A percentile compares a stretch with the other conserved stretches of the same genome.
Evolutionary conservation across 768 basidiomycete species (phyloP).

Genomic region (Ramaria sp.): DNA sequence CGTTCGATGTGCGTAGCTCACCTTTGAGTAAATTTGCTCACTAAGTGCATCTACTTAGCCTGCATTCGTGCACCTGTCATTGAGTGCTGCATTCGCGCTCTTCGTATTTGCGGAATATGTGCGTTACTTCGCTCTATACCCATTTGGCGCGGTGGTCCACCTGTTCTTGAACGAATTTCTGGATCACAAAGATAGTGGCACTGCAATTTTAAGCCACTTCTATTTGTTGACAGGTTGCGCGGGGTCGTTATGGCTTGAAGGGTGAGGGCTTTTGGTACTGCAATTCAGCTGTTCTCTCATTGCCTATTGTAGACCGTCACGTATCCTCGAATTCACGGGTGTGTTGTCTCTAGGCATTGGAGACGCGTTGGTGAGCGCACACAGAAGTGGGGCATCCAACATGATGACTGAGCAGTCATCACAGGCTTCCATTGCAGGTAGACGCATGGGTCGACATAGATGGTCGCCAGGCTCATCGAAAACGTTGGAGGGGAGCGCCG

Average conservation of each 20-base stretch:
- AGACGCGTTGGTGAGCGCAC: slow-evolving; percentile 67
- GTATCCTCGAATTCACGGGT: slow-evolving; percentile 66
- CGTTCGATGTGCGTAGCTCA: slow-evolving; percentile 64
- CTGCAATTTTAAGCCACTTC: slow-evolving; percentile 95
- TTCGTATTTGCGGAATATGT: slow-evolving; percentile 97
- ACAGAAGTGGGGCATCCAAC: background rate
- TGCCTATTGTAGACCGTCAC: slow-evolving; percentile 28
- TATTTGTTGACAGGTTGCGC: slow-evolving; percentile 95
- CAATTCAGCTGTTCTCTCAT: slow-evolving; percentile 8
- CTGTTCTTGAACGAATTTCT: slow-evolving; percentile 97
- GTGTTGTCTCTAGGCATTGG: slow-evolving; percentile 85
- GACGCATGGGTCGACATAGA: slow-evolving; percentile 63
- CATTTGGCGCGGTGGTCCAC: slow-evolving; percentile 87
- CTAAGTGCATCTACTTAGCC: slow-evolving; percentile 43
- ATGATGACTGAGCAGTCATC: slow-evolving; percentile 1
- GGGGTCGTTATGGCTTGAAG: slow-evolving; percentile 90
- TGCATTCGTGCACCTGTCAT: slow-evolving; percentile 90
- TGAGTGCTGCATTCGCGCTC: slow-evolving; percentile 88
- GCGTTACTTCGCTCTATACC: slow-evolving; percentile 97
- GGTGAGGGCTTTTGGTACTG: slow-evolving; percentile 38
- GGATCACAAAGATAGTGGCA: slow-evolving; percentile 89
- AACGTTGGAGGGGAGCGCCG: slow-evolving; percentile 84
- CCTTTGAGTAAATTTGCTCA: background rate
- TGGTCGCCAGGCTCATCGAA: slow-evolving; percentile 84
- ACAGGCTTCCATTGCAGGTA: slow-evolving; percentile 89